These are phyloP conservation scores for Termitomyces sp. DNA, from an alignment of 768 basidiomycete genomes.

Conservation along the genomic window DNA sequence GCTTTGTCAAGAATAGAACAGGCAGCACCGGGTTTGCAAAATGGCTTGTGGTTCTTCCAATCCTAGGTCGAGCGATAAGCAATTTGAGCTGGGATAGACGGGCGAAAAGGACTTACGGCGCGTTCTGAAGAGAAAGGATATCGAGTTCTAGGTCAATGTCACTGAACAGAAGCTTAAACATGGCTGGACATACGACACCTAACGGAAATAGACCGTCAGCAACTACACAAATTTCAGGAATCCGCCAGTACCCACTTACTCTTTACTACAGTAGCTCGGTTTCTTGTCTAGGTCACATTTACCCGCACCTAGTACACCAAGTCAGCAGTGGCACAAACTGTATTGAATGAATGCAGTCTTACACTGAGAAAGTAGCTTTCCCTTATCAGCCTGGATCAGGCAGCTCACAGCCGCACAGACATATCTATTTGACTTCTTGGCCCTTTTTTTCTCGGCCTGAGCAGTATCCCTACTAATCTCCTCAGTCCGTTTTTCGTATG, in stretches of 20 bases:
- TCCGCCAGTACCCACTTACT: constrained; percentile 15
- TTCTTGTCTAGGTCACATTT: constrained; percentile 29
- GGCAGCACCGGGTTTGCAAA: constrained; percentile 27
- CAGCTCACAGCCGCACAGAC: constrained; percentile 26
- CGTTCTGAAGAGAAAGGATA: constrained; percentile 9
- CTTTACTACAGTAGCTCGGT: constrained; percentile 29
- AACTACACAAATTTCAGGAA: background rate
- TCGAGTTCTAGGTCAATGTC: background rate
- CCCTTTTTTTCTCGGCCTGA: constrained; percentile 23
- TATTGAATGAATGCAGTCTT: constrained; percentile 3
- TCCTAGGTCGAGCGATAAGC: constrained; percentile 14
- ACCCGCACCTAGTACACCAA: constrained; percentile 21
- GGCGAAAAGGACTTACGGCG: constrained; percentile 4
- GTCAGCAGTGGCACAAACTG: background rate
- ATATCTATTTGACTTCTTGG: constrained; percentile 25
- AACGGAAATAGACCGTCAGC: background rate
- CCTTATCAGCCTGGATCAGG: constrained; percentile 24
- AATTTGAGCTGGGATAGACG: background rate
- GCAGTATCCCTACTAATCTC: constrained; percentile 16
- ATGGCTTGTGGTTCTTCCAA: constrained; percentile 35
- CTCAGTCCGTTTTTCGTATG: constrained; percentile 16
- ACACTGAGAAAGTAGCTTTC: constrained; percentile 24
- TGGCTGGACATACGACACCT: constrained; percentile 8
- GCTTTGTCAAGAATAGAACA: constrained; percentile 28
- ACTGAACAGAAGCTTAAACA: background rate